Conservation (phyloP, 768 basidiomycete genomes). For the Kwoniella sp. region DNA sequence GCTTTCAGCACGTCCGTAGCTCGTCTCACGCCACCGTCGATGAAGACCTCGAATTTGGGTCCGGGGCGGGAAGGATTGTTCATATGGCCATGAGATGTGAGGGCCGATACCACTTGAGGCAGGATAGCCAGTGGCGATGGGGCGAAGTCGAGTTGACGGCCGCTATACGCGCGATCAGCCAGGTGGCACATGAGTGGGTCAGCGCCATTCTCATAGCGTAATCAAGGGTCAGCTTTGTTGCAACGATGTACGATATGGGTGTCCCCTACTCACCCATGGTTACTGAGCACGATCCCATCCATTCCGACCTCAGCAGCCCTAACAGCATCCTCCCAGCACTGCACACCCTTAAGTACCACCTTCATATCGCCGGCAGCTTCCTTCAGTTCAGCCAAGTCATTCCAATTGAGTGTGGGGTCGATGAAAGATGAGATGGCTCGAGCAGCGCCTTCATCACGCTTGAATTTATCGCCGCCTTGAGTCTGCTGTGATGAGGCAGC, state of each 20-base stretch:
- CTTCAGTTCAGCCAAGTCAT: constrained; percentile 75
- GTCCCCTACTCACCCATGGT: constrained; percentile 39
- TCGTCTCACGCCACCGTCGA: constrained; percentile 92
- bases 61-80: constrained; percentile 57
- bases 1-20: constrained; percentile 90
- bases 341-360: constrained; percentile 84
- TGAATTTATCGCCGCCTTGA: constrained; percentile 61
- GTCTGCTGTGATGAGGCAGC: constrained; percentile 61
- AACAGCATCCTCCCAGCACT: constrained; percentile 83
- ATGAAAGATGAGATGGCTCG: constrained; percentile 96
- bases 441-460: constrained; percentile 88
- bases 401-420: constrained; percentile 86
- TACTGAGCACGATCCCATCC: constrained; percentile 52
- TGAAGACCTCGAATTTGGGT: constrained; percentile 81
- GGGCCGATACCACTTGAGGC: constrained; percentile 75
- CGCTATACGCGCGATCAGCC: constrained; percentile 2
- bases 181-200: neutral
- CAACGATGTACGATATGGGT: no score
- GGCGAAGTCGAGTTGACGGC: constrained; percentile 58
- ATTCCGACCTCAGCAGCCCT: constrained; percentile 67
- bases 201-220: neutral
- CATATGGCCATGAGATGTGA: constrained; percentile 69
- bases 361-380: constrained; percentile 78
- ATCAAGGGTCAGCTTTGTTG: no score
- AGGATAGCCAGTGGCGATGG: constrained; percentile 89